Base-by-base conservation (phyloP, 202 grass and related monocot genomes). In the Zoysia matrella region DNA sequence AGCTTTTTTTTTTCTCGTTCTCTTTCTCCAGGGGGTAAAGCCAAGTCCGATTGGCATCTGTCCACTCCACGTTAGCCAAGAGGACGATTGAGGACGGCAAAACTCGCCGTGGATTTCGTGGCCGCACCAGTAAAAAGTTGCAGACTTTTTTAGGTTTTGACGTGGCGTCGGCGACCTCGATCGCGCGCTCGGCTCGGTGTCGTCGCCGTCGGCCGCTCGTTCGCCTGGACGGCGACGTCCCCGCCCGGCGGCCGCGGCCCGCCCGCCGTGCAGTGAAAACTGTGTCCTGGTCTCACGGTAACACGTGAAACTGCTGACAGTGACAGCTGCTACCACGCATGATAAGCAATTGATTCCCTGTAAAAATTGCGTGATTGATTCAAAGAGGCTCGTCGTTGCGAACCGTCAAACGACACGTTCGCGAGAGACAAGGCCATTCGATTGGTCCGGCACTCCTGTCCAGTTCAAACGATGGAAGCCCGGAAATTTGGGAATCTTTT, bases 41-140 rank as follows among this genome's bases (percentile, higher is more conserved):
- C 15, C 15, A 36, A 36, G 15, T 14, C 15, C 15, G 53, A 14
- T 16, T 5, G 55, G 55, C 55, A 58, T 58, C 15, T 58, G 55
- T 58, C 55, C 55, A 30, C 72, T 9, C 51, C 51, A 11, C 2
- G 51, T 36, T 36, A 36, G 30, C 30, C 30, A 52, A 3, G 51
- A 53, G 3, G 51, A 53, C 51, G 51, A 52, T 36, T 6, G 22
- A 61, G 0, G 13, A 3, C 9, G 51, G 47, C 69, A 8, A 79
- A 88, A 84, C 80, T 80, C 64, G 64, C 48, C 54, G 47, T 52
- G 53, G 42, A 62, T 51, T 70, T 80, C 64, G 22, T 49, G 57
- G 63, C 18, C 55, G 68, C 73, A 60, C 67, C 58, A 39, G 40
- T 60, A 36, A 41, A 73, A 40, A 58, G 10, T 5, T 76, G 39